Base-by-base conservation (phyloP, 257 asterid species). In the Solanum acaule region DNA sequence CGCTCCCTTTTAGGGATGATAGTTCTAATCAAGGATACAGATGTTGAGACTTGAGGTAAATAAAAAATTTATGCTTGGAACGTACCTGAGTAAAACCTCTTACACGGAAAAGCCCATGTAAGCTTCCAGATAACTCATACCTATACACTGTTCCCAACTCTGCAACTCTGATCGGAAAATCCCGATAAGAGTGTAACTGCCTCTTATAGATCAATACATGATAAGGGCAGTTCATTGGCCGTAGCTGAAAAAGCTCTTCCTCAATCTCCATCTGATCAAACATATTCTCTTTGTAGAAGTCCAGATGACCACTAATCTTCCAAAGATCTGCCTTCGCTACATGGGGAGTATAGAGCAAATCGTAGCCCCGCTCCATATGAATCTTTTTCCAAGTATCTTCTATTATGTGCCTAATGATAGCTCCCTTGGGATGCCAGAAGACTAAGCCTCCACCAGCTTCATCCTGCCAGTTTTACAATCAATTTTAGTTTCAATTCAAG, bases 191-290 rank as follows among this genome's bases (percentile, higher is more conserved):
- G 88, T 95, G 99, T 44, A 35, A 90, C 87, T 92, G 93, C 90
- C 95, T 89, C 90, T 97, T 96, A 92, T 96, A 97, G 86, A 94
- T 93, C 91, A 97, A 93, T 87, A 97, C 94, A 88, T 97, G 99
- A 94, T 97, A 97, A 79, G 99, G 99, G 87, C 99, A 97, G 93
- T 97, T 96, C 99, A 96, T 97, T 20, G 99, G 99, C 78, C 99
- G 97, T 88, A 97, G 98, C 95, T 97, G 98, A 92, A 94, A 97
- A 87, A 90, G 97, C 90, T 97, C 99, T 73, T 96, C 93, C 90
- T 97, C 99, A 85, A 97, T 93, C 89, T 95, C 93, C 98, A 97
- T 97, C 90, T 96, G 98, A 33, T 95, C 97, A 90, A 93, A 97
- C 99, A 97, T 97, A 92, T 93, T 97, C 91, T 96, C 99, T 89